Conservation (phyloP, 192 early-diverging fungal species). For the Backusella morwellensis region DNA sequence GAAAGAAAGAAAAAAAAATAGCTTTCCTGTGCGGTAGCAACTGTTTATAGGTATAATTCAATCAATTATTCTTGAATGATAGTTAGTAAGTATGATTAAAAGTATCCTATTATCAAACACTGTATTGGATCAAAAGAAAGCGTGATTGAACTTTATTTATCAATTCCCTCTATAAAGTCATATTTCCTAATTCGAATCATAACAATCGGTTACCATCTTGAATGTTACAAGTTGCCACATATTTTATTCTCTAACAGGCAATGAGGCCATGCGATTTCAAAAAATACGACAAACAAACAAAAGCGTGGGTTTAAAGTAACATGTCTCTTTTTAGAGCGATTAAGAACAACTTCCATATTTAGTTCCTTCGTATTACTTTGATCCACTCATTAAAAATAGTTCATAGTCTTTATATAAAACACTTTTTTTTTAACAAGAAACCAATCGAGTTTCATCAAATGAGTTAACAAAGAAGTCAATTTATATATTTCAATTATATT, state of each 20-base stretch:
- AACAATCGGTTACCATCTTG: neutral
- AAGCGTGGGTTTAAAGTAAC: neutral
- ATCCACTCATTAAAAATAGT: neutral
- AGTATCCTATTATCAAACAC: too few species aligned
- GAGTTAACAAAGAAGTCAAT: neutral
- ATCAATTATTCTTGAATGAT: too few species aligned
- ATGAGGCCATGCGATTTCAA: neutral
- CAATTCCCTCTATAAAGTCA: neutral
- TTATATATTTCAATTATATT: neutral
- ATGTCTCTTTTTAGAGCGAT: neutral
- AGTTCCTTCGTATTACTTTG: neutral
- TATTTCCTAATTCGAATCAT: neutral
- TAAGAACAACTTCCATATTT: neutral
- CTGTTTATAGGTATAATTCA: too few species aligned
- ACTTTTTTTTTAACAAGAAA: neutral
- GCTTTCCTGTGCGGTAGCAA: too few species aligned
- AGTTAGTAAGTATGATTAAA: too few species aligned
- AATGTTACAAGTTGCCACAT: neutral
- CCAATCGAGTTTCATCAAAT: neutral
- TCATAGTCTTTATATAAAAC: neutral
- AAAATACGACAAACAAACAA: neutral
- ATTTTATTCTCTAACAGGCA: neutral
- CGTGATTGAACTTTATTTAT: neutral
- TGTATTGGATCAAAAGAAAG: neutral
- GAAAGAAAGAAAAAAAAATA: too few species aligned